These are phyloP conservation scores for Kodamaea hsintzibuensis DNA, from an alignment of 805 yeast species.

Conservation along the genomic window DNA sequence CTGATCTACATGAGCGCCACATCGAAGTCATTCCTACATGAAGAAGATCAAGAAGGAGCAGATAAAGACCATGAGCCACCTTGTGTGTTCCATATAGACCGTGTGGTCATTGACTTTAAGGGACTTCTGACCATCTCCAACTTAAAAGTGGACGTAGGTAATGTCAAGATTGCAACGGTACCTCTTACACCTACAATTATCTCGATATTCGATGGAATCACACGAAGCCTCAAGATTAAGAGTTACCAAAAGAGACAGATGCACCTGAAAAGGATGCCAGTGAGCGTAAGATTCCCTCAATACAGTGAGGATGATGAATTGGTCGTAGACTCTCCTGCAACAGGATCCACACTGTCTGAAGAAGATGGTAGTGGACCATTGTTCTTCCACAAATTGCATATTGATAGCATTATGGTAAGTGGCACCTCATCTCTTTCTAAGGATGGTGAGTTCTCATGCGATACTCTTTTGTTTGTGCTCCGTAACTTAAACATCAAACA, in stretches of 20 bases:
- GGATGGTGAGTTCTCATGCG: slow-evolving; percentile 41
- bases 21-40: slow-evolving; percentile 43
- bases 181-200: slow-evolving; percentile 44
- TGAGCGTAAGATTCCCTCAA: slow-evolving; percentile 25
- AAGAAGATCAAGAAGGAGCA: neutral
- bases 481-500: slow-evolving; percentile 42
- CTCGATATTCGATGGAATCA: slow-evolving; percentile 38
- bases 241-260: slow-evolving; percentile 21
- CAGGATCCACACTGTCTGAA: slow-evolving; percentile 1
- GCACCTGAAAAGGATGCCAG: slow-evolving; percentile 17
- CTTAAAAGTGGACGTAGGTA: slow-evolving; percentile 40
- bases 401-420: slow-evolving; percentile 41
- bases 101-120: slow-evolving; percentile 44
- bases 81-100: slow-evolving; percentile 34
- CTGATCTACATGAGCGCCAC: slow-evolving; percentile 84
- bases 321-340: slow-evolving; percentile 4
- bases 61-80: slow-evolving; percentile 13
- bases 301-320: slow-evolving; percentile 17
- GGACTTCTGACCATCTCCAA: slow-evolving; percentile 42
- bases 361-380: slow-evolving; percentile 8
- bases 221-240: slow-evolving; percentile 35
- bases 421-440: slow-evolving; percentile 46
- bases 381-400: slow-evolving; percentile 37
- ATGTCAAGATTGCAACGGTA: slow-evolving; percentile 42
- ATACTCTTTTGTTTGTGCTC: slow-evolving; percentile 23